Evolutionary conservation across 208 protist genomes (phyloP), one percentile per base, ranked within the genome.

Genomic region (Acanthamoeba culbertsoni): DNA sequence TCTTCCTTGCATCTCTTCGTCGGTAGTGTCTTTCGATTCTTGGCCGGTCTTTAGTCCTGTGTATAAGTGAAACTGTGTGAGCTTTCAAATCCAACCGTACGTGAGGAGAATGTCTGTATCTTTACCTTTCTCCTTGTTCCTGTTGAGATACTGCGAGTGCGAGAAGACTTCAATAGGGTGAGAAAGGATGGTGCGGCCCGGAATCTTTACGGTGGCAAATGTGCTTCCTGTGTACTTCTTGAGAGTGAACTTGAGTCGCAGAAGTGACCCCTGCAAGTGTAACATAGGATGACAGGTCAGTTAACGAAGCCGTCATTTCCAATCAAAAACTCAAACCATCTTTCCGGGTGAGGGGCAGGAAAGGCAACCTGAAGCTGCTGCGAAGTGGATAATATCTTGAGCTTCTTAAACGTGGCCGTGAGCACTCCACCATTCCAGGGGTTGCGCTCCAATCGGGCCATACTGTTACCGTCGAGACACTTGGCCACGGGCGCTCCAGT

Each of bases 111-210:
- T 5, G 0, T 43, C 6, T 16, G 63, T 20, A 45, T 8, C 28
- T 31, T 4, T 82, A 82, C 43, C 18, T 43, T 82, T 45, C 42
- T 96, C 91, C 92, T 94, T 59, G 35, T 92, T 94, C 62, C 95
- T 93, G 37, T 86, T 63, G 42, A 96, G 77, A 57, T 96, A 96
- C 68, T 95, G 91, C n/a, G 95, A 94, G 57, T 96, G 95, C 28
- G 94, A 95, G 46, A 96, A 96, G 45, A 96, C 95, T 77, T 96
- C 95, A 28, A 96, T 94, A 26, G 95, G 95, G 43, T 96, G 68
- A 31, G 95, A 95, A 0, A 96, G 16, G 16, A 94, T 84, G 14
- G 45, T 37, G 26, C 94, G 86, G 6, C 84, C 59, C 10, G 91
- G 86, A 8, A 96, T 91, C 5, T 55, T 57, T 28, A 94, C 55